Base-by-base conservation (phyloP, 2,329 filamentous ascomycete genomes). In the Coniochaeta prunicola region DNA sequence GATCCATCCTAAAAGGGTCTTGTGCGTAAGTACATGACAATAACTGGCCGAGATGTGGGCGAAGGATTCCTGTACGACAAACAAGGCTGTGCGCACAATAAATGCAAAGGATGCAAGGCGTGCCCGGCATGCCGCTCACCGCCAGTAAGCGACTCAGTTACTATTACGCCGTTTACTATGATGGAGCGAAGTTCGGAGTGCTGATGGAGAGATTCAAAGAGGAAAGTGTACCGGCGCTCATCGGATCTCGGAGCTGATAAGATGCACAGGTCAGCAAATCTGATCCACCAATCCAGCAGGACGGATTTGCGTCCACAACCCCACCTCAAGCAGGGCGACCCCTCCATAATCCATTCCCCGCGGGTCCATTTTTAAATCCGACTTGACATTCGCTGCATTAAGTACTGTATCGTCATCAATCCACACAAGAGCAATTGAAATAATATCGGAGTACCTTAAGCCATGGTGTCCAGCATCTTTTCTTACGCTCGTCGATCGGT, bases 201-300 rank as follows among this genome's bases (percentile, higher is more conserved):
- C 21, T 10, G n/a, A 13, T 45, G 21, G 13, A 38, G 3, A 9
- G 7, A n/a, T n/a, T 53, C 9, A 31, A 53, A n/a, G 2, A 6
- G 30, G 50, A 31, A 53, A 53, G 19, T 15, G 19, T 50, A 28
- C 13, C 45, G n/a, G 4, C 45, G n/a, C 15, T 26, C 3, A 50
- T 50, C 45, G 45, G 45, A 50, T 50, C 45, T 50, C 45, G 45
- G 45, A 50, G 45, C 45, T 50, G 45, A 50, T 50, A 50, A 48
- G 42, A n/a, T 21, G 19, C 42, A 48, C 50, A 54, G 12, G 34
- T 28, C 26, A 33, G 33, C 13, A 9, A 13, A 15, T 21, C 8
- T 33, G 7, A 26, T 34, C 3, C 17, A 30, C 45, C 24, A 50
- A 50, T 50, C 45, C 45, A 17, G 45, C 21, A 26, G 45, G 45